phyloP scores from a whole-genome alignment of 352 stramenopile species.

The Globisporangium spiculum region DNA sequence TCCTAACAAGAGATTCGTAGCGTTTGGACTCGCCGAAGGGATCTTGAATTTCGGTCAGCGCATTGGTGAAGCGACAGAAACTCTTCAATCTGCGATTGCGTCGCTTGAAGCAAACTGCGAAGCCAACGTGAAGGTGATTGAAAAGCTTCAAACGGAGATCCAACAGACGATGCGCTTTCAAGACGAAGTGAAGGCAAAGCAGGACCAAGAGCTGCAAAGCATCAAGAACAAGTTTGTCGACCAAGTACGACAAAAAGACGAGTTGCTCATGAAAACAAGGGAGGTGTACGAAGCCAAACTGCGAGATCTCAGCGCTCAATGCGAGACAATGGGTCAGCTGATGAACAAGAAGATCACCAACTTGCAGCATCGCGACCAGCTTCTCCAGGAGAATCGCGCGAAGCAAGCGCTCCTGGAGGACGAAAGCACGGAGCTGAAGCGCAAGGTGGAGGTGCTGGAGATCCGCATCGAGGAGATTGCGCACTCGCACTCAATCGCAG shows the following conservation, averaged over 20 bases:
- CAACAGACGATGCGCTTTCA: constrained; percentile 55
- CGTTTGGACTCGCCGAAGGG: constrained; percentile 56
- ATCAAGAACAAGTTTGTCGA: constrained; percentile 57
- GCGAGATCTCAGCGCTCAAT: constrained; percentile 55
- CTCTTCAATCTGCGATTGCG: constrained; percentile 49
- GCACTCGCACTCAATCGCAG: constrained; percentile 50
- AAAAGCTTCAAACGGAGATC: constrained; percentile 57
- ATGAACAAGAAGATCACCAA: constrained; percentile 75
- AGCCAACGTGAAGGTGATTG: constrained; percentile 40
- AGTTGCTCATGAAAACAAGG: constrained; percentile 43
- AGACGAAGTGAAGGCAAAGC: constrained; percentile 49
- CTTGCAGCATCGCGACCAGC: constrained; percentile 64
- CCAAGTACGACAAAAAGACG: constrained; percentile 71
- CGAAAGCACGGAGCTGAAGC: constrained; percentile 72
- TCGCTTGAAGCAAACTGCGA: constrained; percentile 48
- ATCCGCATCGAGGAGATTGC: constrained; percentile 74
- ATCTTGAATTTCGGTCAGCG: constrained; percentile 57
- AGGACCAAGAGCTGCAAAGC: constrained; percentile 66
- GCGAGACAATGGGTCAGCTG: constrained; percentile 63
- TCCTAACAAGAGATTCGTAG: constrained; percentile 60
- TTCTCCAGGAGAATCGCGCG: constrained; percentile 60
- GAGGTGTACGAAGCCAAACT: constrained; percentile 70
- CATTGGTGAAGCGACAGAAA: constrained; percentile 48
- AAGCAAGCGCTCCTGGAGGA: constrained; percentile 62
- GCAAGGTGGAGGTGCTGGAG: constrained; percentile 76